phyloP scores from a whole-genome alignment of 1,284 basidiomycete genomes.

The Pulveroboletus sp. region DNA sequence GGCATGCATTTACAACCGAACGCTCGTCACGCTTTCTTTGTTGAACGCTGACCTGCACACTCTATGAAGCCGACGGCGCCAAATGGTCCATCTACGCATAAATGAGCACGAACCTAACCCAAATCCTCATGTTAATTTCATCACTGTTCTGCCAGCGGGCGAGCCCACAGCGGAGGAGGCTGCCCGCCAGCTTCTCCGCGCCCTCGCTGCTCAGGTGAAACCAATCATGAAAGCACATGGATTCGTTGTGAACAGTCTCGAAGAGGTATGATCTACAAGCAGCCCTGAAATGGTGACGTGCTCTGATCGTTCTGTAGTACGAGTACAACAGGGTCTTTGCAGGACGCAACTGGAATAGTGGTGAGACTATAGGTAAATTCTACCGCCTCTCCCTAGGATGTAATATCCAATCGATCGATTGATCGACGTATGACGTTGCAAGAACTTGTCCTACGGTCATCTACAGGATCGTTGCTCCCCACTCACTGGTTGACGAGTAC shows the following conservation, averaged over 20 bases:
- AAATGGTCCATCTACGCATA: constrained; percentile 71
- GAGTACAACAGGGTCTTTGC: constrained; percentile 75
- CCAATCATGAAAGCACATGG: constrained; percentile 80
- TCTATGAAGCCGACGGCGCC: not conserved
- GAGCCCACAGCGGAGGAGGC: constrained; percentile 47
- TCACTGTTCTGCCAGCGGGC: constrained; percentile 53
- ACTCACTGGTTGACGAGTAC: constrained; percentile 72
- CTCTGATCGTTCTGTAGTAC: constrained; percentile 47
- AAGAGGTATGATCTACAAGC: constrained; percentile 61
- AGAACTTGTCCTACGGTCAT: constrained; percentile 73
- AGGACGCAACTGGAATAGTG: constrained; percentile 79
- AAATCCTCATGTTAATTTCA: constrained; percentile 76
- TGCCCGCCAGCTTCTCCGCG: constrained; percentile 66
- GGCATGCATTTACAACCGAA: not conserved
- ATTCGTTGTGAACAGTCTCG: constrained; percentile 72
- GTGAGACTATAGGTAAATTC: constrained; percentile 68
- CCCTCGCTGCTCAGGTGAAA: constrained; percentile 76
- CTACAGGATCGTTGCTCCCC: constrained; percentile 59
- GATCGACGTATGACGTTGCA: not conserved
- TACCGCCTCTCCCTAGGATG: not conserved
- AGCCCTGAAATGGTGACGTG: not conserved
- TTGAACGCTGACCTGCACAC: not conserved
- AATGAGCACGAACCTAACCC: constrained; percentile 72
- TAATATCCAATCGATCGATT: not conserved
- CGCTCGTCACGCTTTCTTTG: constrained; percentile 6